Evolutionary conservation across 495 filamentous ascomycete genomes (phyloP).

Genomic region (Penicillium taxi): DNA sequence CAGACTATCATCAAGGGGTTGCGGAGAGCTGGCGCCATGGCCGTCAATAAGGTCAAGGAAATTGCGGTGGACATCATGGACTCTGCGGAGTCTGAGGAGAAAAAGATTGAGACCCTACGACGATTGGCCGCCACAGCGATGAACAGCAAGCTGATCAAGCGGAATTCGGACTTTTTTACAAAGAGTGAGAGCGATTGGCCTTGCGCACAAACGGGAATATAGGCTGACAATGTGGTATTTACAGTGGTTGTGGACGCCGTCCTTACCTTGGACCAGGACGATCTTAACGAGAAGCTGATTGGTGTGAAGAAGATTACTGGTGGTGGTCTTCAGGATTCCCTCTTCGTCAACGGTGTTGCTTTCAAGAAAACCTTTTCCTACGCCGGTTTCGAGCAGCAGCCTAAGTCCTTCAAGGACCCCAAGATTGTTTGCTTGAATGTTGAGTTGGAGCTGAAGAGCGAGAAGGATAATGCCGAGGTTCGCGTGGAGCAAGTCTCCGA

Average conservation of each 20-base stretch:
- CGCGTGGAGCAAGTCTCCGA: conserved; percentile 97
- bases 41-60: conserved; percentile 97
- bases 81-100: conserved; percentile 52
- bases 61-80: conserved; percentile 75
- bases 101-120: conserved; percentile 79
- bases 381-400: conserved; percentile 98
- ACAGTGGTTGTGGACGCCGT: conserved; percentile 97
- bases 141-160: conserved; percentile 98
- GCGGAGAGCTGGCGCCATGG: conserved; percentile 79
- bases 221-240: conserved; percentile 6
- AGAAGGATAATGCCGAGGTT: conserved; percentile 98
- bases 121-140: conserved; percentile 95
- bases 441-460: conserved; percentile 92
- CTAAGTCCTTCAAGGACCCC: conserved; percentile 87
- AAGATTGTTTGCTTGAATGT: conserved; percentile 96
- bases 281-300: conserved; percentile 95
- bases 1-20: conserved; percentile 97
- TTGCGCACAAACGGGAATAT: neutral
- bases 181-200: conserved; percentile 63
- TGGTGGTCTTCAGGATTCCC: conserved; percentile 90
- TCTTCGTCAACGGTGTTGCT: conserved; percentile 95
- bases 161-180: conserved; percentile 93
- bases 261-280: conserved; percentile 91
- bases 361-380: conserved; percentile 99
- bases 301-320: conserved; percentile 97